These are phyloP conservation scores for Candida smagusa DNA, from an alignment of 1,139 yeast genomes.

Conservation along the genomic window DNA sequence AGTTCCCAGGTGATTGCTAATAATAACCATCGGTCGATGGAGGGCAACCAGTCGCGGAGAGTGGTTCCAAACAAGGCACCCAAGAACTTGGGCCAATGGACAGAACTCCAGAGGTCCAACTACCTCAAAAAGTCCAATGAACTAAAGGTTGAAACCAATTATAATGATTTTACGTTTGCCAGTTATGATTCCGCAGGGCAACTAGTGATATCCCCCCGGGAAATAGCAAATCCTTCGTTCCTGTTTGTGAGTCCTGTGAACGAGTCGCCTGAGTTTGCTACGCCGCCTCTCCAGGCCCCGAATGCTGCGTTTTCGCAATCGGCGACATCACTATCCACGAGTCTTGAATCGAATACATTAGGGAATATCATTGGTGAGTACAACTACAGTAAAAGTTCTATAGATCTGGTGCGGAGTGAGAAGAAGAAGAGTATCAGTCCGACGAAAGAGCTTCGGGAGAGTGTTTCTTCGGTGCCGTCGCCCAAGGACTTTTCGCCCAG, in stretches of 20 bases:
- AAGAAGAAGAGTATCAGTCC: background rate
- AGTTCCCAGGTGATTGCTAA: constrained; percentile 8
- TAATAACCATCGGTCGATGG: background rate
- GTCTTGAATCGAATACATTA: constrained; percentile 17
- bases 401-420: constrained; percentile 8
- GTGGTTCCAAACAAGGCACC: too few relatives aligned
- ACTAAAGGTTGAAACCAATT: constrained; percentile 1
- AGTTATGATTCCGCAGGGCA: background rate
- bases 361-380: constrained; percentile 33
- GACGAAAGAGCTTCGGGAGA: background rate
- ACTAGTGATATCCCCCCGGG: background rate
- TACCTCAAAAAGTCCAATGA: background rate
- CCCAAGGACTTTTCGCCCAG: background rate
- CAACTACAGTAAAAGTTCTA: constrained; percentile 26
- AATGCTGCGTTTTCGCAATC: background rate
- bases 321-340: constrained; percentile 8
- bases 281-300: background rate
- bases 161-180: constrained; percentile 2
- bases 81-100: background rate
- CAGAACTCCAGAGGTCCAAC: background rate
- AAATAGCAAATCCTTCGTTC: background rate
- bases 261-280: constrained; percentile 10
- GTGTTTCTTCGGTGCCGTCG: background rate
- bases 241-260: constrained; percentile 13
- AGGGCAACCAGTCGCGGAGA: too few relatives aligned